Percentiles rank a stretch among this genome's conserved stretches.
Evolutionary conservation across 2,329 filamentous ascomycete species (phyloP).

Genomic region (Alternaria postmessia): DNA sequence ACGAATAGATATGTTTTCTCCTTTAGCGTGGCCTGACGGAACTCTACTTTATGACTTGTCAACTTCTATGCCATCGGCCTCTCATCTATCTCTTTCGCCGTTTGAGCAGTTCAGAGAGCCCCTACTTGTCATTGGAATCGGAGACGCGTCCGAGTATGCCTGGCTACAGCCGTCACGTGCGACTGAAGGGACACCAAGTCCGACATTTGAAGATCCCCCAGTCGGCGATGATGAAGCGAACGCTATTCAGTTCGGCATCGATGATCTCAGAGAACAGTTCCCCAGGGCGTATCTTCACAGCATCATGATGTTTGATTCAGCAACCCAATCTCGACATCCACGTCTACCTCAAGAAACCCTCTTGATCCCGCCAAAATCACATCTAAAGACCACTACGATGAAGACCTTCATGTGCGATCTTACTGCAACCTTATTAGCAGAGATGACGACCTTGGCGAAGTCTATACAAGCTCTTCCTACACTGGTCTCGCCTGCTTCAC

Average conservation of each 20-base stretch:
- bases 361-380: slow-evolving; percentile 72
- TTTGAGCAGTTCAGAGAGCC: slow-evolving; percentile 92
- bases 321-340: slow-evolving; percentile 49
- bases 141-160: slow-evolving; percentile 74
- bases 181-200: slow-evolving; percentile 14
- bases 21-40: slow-evolving; percentile 84
- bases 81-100: slow-evolving; percentile 80
- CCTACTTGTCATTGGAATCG: slow-evolving; percentile 81
- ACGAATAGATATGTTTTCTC: slow-evolving; percentile 85
- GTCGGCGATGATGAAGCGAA: slow-evolving; percentile 41
- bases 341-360: slow-evolving; percentile 69
- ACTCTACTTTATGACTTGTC: slow-evolving; percentile 88
- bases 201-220: slow-evolving; percentile 21
- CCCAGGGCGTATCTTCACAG: slow-evolving; percentile 80
- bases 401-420: slow-evolving; percentile 57
- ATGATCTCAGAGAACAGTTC: slow-evolving; percentile 75
- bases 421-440: slow-evolving; percentile 55
- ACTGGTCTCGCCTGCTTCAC: slow-evolving; percentile 64
- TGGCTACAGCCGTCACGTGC: slow-evolving; percentile 55
- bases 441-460: slow-evolving; percentile 58
- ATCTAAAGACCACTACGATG: slow-evolving; percentile 75
- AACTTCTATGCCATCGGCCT: slow-evolving; percentile 78
- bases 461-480: slow-evolving; percentile 64
- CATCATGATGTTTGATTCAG: slow-evolving; percentile 80
- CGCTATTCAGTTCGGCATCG: slow-evolving; percentile 67